Evolutionary conservation across 306 rosid species (phyloP), one percentile per base, ranked within the genome.

Genomic region (Myrica gale): DNA sequence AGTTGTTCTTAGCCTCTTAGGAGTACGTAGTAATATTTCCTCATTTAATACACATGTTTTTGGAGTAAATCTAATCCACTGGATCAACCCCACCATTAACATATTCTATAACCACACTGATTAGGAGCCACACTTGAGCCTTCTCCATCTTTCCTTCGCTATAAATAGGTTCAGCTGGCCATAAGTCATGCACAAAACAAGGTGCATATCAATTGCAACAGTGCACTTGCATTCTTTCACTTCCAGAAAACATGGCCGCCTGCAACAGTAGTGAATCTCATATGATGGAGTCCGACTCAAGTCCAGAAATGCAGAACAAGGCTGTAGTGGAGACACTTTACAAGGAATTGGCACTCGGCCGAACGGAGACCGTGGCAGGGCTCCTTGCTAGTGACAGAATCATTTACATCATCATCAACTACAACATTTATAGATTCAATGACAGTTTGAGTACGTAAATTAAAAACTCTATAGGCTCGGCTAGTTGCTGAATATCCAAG

Each of bases 281-380:
- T 17, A 7, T 43, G 15, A 4, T 12, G 15, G 72, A 75, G 44
- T 48, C 8, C n/a, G 20, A 45, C 39, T 12, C 39, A 32, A 26
- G 58, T 63, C 2, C 71, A 74, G 85, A 86, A 74, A 52, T 46
- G 19, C 80, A 81, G 52, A 90, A 90, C 87, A 88, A 84, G 76
- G 79, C 84, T 7, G 78, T 26, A 5, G 88, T 89, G 69, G 88
- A 84, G 39, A 68, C 78, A 37, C 85, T 94, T 17, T 94, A 94
- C 87, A 84, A 88, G 84, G 89, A 90, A 26, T 76, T 94, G 63
- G 84, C 88, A 1, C 54, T 81, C 32, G 91, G 83, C 13, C 61
- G 80, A 45, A 81, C 81, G 41, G 86, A 73, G 10, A 56, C 67
- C 1, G 90, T 86, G 66, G 71, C 89, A 5, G 75, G 78, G 70